Evolutionary conservation across 2,329 filamentous ascomycete genomes (phyloP).

Genomic region (Ophiosphaerella narmari): DNA sequence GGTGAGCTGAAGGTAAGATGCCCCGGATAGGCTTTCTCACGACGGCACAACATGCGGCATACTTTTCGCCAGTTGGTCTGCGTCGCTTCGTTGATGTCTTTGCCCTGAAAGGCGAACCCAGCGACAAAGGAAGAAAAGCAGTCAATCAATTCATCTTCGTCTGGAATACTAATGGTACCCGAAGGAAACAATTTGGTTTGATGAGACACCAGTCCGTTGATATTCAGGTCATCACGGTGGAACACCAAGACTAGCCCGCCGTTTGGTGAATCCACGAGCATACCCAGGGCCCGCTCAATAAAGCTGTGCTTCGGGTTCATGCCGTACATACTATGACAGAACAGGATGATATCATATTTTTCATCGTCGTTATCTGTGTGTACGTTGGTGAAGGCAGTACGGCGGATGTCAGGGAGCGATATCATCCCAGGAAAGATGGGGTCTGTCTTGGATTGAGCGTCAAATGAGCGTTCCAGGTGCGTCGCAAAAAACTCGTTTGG

Average conservation of each 20-base stretch:
- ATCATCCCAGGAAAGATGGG: slow-evolving; percentile 51
- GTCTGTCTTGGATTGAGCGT: slow-evolving; percentile 25
- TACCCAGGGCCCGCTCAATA: slow-evolving; percentile 54
- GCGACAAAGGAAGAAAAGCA: slow-evolving; percentile 59
- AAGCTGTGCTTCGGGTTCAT: slow-evolving; percentile 56
- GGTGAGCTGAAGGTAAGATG: slow-evolving; percentile 57
- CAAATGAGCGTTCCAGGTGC: slow-evolving; percentile 52
- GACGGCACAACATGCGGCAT: slow-evolving; percentile 56
- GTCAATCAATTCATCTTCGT: slow-evolving; percentile 55
- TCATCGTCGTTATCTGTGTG: slow-evolving; percentile 28
- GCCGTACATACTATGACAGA: slow-evolving; percentile 69
- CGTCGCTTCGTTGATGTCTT: slow-evolving; percentile 36
- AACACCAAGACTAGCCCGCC: slow-evolving; percentile 59
- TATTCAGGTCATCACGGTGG: slow-evolving; percentile 56
- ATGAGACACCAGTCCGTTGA: slow-evolving; percentile 57
- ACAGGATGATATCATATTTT: slow-evolving; percentile 61
- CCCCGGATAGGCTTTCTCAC: slow-evolving; percentile 41
- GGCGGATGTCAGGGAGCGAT: slow-evolving; percentile 47
- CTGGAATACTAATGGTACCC: slow-evolving; percentile 49
- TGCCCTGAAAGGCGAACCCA: slow-evolving; percentile 49
- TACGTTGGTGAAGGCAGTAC: slow-evolving; percentile 43
- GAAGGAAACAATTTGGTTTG: slow-evolving; percentile 54
- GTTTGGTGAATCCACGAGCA: slow-evolving; percentile 49
- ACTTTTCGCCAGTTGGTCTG: slow-evolving; percentile 54
- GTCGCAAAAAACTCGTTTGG: slow-evolving; percentile 55